Percentiles rank a stretch among this genome's conserved stretches.
Conservation (phyloP, 139 green algal genomes). For the Micractinium conductrix region DNA sequence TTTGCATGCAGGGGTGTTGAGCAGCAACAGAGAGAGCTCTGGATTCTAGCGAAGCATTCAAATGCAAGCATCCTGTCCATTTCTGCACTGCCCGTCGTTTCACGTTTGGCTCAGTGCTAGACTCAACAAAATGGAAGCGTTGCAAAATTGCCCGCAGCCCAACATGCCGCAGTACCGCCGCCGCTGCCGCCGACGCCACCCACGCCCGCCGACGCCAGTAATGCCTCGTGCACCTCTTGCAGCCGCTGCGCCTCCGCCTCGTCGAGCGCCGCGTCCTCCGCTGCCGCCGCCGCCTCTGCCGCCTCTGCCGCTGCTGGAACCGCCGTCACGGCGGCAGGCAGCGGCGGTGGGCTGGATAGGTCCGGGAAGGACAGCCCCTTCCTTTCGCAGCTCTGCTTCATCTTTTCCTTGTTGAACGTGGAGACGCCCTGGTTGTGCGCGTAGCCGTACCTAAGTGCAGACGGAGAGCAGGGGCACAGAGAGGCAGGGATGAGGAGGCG, state of each 20-base stretch:
- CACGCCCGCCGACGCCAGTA: not conserved
- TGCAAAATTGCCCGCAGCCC: no score
- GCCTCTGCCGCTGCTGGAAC: not conserved
- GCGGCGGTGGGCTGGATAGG: not conserved
- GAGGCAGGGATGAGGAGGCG: no score
- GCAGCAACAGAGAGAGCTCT: no score
- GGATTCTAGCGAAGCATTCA: no score
- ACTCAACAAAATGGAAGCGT: no score
- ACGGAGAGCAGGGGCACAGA: not conserved
- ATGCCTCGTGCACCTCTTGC: not conserved
- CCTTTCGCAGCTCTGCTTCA: not conserved
- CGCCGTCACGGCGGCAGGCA: not conserved
- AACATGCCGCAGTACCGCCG: not conserved
- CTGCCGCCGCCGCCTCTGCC: not conserved
- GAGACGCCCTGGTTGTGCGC: not conserved
- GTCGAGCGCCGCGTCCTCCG: not conserved
- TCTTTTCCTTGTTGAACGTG: conserved; percentile 28
- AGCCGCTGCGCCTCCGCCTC: not conserved
- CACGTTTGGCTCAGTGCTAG: no score
- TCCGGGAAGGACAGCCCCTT: not conserved
- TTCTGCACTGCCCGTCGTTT: no score
- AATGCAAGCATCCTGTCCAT: no score
- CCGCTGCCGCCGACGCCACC: not conserved
- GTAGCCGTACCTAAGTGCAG: not conserved
- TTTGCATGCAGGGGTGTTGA: no score